Evolutionary conservation across 768 basidiomycete species (phyloP).

Genomic region (Suillus paluster): DNA sequence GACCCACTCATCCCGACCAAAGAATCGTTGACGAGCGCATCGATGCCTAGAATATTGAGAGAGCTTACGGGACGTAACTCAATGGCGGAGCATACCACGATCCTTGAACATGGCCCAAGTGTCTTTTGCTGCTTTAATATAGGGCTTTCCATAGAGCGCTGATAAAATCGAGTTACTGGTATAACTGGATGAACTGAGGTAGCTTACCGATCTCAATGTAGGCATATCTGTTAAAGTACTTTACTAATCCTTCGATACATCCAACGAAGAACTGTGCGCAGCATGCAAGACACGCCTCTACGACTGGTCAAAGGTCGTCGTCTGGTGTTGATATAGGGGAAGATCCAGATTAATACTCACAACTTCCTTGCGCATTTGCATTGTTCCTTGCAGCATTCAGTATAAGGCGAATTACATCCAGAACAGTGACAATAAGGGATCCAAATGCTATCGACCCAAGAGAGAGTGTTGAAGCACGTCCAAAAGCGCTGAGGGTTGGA

Average conservation of each 20-base stretch:
- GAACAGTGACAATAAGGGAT: conserved; percentile 78
- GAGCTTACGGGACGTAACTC: conserved; percentile 1
- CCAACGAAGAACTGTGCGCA: conserved; percentile 81
- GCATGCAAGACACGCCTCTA: conserved; percentile 75
- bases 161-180: not conserved
- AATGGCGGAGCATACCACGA: conserved; percentile 45
- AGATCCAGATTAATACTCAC: conserved; percentile 43
- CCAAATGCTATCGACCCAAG: conserved; percentile 88
- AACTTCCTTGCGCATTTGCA: conserved; percentile 65
- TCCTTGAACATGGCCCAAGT: conserved; percentile 81
- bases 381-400: conserved; percentile 61
- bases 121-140: conserved; percentile 80
- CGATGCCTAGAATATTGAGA: conserved; percentile 46
- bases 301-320: conserved; percentile 46
- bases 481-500: conserved; percentile 71
- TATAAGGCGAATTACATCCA: conserved; percentile 70
- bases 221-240: conserved; percentile 86
- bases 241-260: conserved; percentile 67
- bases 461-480: conserved; percentile 75
- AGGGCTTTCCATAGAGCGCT: conserved; percentile 87
- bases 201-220: conserved; percentile 79
- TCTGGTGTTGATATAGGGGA: not conserved
- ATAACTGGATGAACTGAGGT: not conserved
- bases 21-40: conserved; percentile 83
- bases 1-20: conserved; percentile 75